Percentiles rank a stretch among this genome's conserved stretches.
Conservation (phyloP, 2,329 filamentous ascomycete genomes). For the Trichoderma sp. region DNA sequence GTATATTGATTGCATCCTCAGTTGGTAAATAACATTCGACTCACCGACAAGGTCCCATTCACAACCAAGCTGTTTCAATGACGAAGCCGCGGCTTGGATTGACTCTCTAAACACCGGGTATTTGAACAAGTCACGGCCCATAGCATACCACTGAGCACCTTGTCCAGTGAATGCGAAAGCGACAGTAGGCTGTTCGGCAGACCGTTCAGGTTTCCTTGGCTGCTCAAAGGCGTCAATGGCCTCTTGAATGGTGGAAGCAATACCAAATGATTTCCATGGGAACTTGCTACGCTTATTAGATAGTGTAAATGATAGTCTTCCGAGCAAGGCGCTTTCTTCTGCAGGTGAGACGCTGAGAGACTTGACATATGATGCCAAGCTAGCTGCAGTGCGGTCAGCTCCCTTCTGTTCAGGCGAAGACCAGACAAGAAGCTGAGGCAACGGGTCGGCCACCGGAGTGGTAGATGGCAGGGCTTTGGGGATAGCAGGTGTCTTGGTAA, state of each 20-base stretch:
- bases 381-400: background rate
- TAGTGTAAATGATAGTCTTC: background rate
- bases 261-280: background rate
- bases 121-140: background rate
- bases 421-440: background rate
- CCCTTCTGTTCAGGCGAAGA: background rate
- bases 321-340: background rate
- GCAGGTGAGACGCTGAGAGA: background rate
- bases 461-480: background rate
- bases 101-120: background rate
- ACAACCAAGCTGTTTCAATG: background rate
- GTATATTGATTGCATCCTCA: background rate
- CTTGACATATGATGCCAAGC: background rate
- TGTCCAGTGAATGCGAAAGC: background rate
- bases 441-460: background rate
- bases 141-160: background rate
- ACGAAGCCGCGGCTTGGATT: background rate
- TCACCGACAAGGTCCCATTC: background rate
- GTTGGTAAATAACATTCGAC: background rate
- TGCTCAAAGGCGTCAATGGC: background rate
- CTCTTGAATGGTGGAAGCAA: background rate
- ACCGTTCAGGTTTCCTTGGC: background rate
- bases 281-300: background rate
- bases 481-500: background rate
- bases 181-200: background rate